Evolutionary conservation across 768 basidiomycete species (phyloP).

Genomic region (Amanita rubescens): DNA sequence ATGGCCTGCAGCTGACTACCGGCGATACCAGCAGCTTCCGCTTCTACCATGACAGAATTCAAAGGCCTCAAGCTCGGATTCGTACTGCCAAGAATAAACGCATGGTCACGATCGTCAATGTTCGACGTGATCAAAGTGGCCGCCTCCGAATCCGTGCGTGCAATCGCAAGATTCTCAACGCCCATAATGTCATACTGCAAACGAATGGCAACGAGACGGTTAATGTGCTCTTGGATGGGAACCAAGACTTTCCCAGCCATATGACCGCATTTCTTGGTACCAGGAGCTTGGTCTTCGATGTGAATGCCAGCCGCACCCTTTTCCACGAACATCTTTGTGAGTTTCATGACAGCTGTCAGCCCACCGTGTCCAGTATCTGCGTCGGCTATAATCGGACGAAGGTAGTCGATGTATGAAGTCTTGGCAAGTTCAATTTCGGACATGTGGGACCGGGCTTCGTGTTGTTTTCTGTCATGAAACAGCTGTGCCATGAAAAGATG

Average conservation of each 20-base stretch:
- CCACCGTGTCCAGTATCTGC: slow-evolving; percentile 98
- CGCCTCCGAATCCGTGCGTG: slow-evolving; percentile 95
- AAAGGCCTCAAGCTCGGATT: slow-evolving; percentile 65
- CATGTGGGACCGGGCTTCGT: slow-evolving; percentile 66
- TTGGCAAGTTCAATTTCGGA: slow-evolving; percentile 63
- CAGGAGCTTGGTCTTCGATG: slow-evolving; percentile 95
- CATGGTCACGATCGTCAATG: slow-evolving; percentile 94
- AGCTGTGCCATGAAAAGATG: slow-evolving; percentile 97
- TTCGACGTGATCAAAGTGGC: slow-evolving; percentile 96
- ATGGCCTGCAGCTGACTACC: slow-evolving; percentile 79
- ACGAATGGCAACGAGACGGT: slow-evolving; percentile 94
- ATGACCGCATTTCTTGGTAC: slow-evolving; percentile 94
- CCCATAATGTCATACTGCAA: slow-evolving; percentile 99
- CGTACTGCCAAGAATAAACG: slow-evolving; percentile 92
- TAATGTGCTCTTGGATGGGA: slow-evolving; percentile 96
- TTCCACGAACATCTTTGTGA: slow-evolving; percentile 98
- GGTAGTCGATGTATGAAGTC: slow-evolving; percentile 76
- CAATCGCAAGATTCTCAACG: slow-evolving; percentile 87
- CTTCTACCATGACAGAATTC: slow-evolving; percentile 75
- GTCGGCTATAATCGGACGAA: slow-evolving; percentile 92
- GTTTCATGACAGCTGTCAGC: slow-evolving; percentile 96
- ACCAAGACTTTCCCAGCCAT: slow-evolving; percentile 97
- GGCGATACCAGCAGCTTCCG: slow-evolving; percentile 71
- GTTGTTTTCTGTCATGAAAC: slow-evolving; percentile 98
- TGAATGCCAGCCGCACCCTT: slow-evolving; percentile 98